These are phyloP conservation scores for Fusarium sp. DNA, from an alignment of 2,329 filamentous ascomycete species.

Conservation along the genomic window DNA sequence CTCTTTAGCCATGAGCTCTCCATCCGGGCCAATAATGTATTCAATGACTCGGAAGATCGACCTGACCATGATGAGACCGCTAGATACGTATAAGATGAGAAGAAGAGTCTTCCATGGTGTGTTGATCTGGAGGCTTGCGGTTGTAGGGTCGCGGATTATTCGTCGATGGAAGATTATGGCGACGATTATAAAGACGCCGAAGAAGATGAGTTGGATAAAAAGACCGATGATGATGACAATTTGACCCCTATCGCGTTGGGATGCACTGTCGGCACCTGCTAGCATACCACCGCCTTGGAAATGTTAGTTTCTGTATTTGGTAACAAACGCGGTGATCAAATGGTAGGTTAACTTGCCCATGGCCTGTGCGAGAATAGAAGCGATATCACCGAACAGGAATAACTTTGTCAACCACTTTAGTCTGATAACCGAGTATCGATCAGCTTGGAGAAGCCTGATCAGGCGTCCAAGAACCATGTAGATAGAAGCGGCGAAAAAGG, in stretches of 20 bases:
- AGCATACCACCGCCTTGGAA: conserved; percentile 23
- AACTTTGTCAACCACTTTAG: conserved; percentile 61
- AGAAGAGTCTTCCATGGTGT: conserved; percentile 49
- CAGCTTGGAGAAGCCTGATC: conserved; percentile 52
- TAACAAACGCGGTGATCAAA: no score
- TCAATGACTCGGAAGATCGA: conserved; percentile 57
- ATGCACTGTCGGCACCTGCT: conserved; percentile 37
- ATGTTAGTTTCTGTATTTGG: background rate
- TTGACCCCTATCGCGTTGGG: conserved; percentile 49
- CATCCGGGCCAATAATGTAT: conserved; percentile 51
- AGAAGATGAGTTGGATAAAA: conserved; percentile 65
- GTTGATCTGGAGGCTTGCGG: background rate
- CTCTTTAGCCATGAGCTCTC: conserved; percentile 49
- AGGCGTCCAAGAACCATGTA: conserved; percentile 61
- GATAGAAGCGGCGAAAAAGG: conserved; percentile 57
- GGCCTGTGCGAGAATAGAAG: conserved; percentile 53
- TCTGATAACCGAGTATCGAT: conserved; percentile 55
- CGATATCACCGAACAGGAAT: conserved; percentile 62
- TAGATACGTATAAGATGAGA: conserved; percentile 28
- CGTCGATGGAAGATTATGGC: conserved; percentile 59
- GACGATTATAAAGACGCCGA: conserved; percentile 63
- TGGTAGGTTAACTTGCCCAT: conserved; percentile 17
- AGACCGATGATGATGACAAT: conserved; percentile 64
- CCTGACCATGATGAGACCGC: conserved; percentile 54
- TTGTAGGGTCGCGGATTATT: conserved; percentile 14